These are phyloP conservation scores for Boechera divaricarpa DNA, from an alignment of 345 rosid species.

Conservation along the genomic window DNA sequence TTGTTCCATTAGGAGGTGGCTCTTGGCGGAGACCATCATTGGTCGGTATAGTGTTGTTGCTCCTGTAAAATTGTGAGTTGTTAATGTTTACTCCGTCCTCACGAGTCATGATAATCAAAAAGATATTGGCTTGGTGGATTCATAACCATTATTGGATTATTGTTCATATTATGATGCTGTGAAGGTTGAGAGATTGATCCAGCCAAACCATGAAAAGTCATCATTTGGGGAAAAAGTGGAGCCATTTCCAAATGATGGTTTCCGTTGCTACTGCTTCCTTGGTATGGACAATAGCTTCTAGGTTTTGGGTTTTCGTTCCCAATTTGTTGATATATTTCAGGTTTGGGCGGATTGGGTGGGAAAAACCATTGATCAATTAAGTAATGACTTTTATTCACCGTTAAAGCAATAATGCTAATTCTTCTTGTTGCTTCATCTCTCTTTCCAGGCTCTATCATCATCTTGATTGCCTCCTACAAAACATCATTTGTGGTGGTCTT, in stretches of 20 bases:
- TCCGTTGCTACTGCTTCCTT: slow-evolving; percentile 30
- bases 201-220: neutral
- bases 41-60: neutral
- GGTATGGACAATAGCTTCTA: neutral
- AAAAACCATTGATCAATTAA: slow-evolving; percentile 29
- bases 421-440: neutral
- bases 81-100: neutral
- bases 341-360: neutral
- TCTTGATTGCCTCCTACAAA: neutral
- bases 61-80: slow-evolving; percentile 7
- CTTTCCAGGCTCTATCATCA: neutral
- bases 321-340: neutral
- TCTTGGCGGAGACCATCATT: neutral
- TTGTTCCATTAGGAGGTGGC: slow-evolving; percentile 17
- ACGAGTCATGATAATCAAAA: neutral
- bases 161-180: neutral
- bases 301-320: neutral
- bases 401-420: neutral
- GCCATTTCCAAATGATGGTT: slow-evolving; percentile 18
- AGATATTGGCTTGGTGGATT: neutral
- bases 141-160: neutral
- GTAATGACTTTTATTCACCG: neutral
- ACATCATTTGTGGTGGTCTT: neutral
- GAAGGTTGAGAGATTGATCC: slow-evolving; percentile 12
- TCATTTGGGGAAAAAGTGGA: neutral